These are phyloP conservation scores for Chalara sp. DNA, from an alignment of 2,329 filamentous ascomycete genomes.

Conservation along the genomic window DNA sequence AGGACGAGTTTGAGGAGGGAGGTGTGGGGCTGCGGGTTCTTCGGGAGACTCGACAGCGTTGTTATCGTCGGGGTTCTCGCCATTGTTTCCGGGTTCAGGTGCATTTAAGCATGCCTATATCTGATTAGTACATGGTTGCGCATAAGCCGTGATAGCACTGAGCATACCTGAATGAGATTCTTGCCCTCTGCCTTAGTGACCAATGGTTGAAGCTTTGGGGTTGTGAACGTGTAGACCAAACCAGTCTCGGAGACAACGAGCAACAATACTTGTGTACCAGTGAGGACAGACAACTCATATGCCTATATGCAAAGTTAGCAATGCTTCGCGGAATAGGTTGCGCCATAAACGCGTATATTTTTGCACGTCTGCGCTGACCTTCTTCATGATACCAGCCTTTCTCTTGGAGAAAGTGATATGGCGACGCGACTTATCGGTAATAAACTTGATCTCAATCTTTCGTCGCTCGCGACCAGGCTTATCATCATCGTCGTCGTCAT, in stretches of 20 bases:
- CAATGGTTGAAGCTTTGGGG: conserved; percentile 93
- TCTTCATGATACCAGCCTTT: conserved; percentile 99
- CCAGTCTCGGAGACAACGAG: conserved; percentile 96
- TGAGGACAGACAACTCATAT: conserved; percentile 95
- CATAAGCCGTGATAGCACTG: too few species aligned
- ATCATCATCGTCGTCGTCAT: conserved; percentile 96
- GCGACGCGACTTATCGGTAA: conserved; percentile 97
- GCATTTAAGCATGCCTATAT: conserved; percentile 88
- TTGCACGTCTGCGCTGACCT: conserved; percentile 54
- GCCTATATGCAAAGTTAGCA: conserved; percentile 50
- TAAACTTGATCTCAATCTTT: conserved; percentile 99
- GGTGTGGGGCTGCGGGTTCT: conserved; percentile 70
- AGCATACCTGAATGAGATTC: conserved; percentile 87
- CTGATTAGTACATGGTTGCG: background rate
- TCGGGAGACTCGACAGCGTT: conserved; percentile 86
- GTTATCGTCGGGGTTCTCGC: conserved; percentile 72
- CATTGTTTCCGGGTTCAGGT: conserved; percentile 76
- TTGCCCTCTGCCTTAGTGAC: conserved; percentile 99
- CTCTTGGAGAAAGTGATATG: conserved; percentile 99
- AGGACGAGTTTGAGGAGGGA: conserved; percentile 56
- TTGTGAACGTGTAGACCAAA: conserved; percentile 96
- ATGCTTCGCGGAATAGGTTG: conserved; percentile 13
- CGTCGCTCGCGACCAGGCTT: conserved; percentile 95
- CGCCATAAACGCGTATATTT: conserved; percentile 14
- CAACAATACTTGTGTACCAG: conserved; percentile 92